Evolutionary conservation across 2,329 filamentous ascomycete species (phyloP).

Genomic region (Didymella exigua): DNA sequence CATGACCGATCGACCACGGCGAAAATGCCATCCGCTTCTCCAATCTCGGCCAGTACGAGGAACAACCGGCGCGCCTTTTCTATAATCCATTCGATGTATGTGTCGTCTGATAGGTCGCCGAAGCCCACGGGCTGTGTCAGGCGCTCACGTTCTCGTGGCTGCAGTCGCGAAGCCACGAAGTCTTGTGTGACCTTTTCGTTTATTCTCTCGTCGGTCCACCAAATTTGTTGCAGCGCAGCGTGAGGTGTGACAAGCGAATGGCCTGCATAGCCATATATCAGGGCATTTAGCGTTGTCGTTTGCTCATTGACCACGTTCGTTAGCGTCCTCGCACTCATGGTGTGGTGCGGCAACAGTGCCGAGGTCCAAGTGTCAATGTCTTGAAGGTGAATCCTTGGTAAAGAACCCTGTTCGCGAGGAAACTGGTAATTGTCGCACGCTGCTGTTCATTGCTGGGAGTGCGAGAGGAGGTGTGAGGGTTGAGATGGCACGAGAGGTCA

Average conservation of each 20-base stretch:
- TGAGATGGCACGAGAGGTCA: constrained; percentile 11
- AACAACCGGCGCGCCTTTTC: constrained; percentile 72
- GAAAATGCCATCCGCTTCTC: constrained; percentile 75
- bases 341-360: constrained; percentile 16
- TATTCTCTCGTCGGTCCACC: constrained; percentile 75
- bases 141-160: constrained; percentile 65
- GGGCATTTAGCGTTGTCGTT: constrained; percentile 55
- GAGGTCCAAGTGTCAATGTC: constrained; percentile 19
- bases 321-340: constrained; percentile 47
- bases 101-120: constrained; percentile 72
- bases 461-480: constrained; percentile 12
- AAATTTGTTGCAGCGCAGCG: constrained; percentile 59
- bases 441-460: constrained; percentile 35
- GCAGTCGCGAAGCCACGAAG: constrained; percentile 69
- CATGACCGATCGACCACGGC: constrained; percentile 75
- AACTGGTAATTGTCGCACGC: constrained; percentile 22
- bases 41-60: constrained; percentile 71
- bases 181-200: constrained; percentile 70
- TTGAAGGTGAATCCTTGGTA: constrained; percentile 21
- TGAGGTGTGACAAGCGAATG: constrained; percentile 58
- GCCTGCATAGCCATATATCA: constrained; percentile 58
- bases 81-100: constrained; percentile 79
- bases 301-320: constrained; percentile 51
- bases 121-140: constrained; percentile 69
- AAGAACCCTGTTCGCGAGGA: constrained; percentile 25